These are phyloP conservation scores for Ogataea parapolymorpha DNA, from an alignment of 805 yeast species.

Conservation along the genomic window DNA sequence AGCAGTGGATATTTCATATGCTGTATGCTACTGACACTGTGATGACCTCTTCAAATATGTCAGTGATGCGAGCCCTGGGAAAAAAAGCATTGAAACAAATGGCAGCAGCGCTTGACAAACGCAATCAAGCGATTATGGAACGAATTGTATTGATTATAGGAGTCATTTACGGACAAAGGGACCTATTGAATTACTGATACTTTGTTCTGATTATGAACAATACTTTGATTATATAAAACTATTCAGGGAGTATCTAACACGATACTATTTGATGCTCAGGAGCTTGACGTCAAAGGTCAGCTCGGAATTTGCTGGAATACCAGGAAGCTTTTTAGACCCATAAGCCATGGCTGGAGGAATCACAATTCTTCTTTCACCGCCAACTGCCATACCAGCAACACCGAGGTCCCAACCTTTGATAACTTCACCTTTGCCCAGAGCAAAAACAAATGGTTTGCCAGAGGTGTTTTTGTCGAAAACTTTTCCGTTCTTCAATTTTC, in stretches of 20 bases:
- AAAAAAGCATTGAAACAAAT: slow-evolving; percentile 33
- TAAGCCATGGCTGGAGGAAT: slow-evolving; percentile 97
- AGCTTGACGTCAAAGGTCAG: slow-evolving; percentile 94
- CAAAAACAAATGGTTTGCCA: slow-evolving; percentile 93
- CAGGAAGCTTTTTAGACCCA: slow-evolving; percentile 92
- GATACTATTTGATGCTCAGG: slow-evolving; percentile 74
- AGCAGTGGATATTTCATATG: slow-evolving; percentile 40
- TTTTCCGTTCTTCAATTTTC: slow-evolving; percentile 94
- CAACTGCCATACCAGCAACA: slow-evolving; percentile 97
- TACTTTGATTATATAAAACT: no score
- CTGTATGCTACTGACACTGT: slow-evolving; percentile 39
- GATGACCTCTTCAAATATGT: slow-evolving; percentile 36
- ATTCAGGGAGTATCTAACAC: neutral
- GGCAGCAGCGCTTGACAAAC: slow-evolving; percentile 19
- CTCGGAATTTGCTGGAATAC: slow-evolving; percentile 96
- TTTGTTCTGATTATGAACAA: neutral
- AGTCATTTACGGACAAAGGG: slow-evolving; percentile 25
- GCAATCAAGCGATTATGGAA: slow-evolving; percentile 16
- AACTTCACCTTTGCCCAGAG: slow-evolving; percentile 95
- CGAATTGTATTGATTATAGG: slow-evolving; percentile 22
- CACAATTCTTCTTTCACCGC: slow-evolving; percentile 97
- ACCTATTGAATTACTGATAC: slow-evolving; percentile 15
- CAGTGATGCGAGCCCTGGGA: slow-evolving; percentile 40
- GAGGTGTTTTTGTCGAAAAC: slow-evolving; percentile 95
- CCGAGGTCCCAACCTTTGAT: slow-evolving; percentile 99